A percentile compares a stretch with the other conserved stretches of the same genome.
Evolutionary conservation across 306 rosid genomes (phyloP).

Genomic region (Pterocarpus santalinus): DNA sequence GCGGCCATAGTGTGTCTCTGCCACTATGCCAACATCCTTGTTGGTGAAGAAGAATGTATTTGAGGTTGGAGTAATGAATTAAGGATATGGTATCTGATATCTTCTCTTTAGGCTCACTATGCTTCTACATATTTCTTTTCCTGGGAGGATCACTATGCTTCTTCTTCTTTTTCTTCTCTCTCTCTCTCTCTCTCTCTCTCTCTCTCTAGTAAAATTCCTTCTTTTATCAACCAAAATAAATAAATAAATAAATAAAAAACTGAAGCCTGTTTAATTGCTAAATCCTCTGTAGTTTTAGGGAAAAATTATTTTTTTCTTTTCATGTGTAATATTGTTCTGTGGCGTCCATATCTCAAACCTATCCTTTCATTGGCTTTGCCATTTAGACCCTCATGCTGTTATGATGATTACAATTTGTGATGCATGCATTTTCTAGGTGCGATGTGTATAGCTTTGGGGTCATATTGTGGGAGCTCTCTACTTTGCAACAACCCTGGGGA

Average conservation of each 20-base stretch:
- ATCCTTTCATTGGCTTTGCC: conserved; percentile 22
- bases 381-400: conserved; percentile 26
- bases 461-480: conserved; percentile 94
- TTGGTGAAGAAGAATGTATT: too few species aligned
- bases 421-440: conserved; percentile 61
- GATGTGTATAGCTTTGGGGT: conserved; percentile 98
- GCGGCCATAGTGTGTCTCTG: too few species aligned
- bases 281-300: conserved; percentile 8
- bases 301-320: neutral
- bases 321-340: neutral
- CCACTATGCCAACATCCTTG: too few species aligned
- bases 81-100: neutral
- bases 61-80: neutral
- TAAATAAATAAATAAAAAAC: neutral
- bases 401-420: conserved; percentile 26
- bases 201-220: neutral
- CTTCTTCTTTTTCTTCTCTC: too few species aligned
- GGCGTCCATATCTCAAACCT: conserved; percentile 11
- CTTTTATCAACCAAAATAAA: neutral
- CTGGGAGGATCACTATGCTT: neutral
- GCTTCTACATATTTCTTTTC: neutral
- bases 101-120: neutral
- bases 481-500: conserved; percentile 97
- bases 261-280: neutral
- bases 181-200: too few species aligned